phyloP scores from a whole-genome alignment of 129 eudicot genomes.

The Tanacetum coccineum region DNA sequence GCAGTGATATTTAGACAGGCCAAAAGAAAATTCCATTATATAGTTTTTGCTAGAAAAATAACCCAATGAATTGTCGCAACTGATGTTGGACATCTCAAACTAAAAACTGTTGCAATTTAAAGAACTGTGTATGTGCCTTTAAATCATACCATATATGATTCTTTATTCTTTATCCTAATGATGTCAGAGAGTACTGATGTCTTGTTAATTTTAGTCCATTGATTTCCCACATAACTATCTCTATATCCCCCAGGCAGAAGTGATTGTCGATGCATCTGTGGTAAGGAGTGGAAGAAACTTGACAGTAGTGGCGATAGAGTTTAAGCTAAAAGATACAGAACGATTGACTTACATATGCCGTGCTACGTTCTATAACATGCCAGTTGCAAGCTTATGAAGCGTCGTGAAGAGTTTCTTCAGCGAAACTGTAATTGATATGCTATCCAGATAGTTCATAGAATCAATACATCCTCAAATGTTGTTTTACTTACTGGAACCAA shows the following conservation, averaged over 20 bases:
- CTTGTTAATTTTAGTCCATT: not conserved
- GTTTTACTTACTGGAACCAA: not conserved
- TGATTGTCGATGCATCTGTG: constrained; percentile 62
- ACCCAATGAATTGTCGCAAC: not conserved
- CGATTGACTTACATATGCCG: constrained; percentile 50
- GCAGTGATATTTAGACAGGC: not conserved
- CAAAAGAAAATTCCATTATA: not conserved
- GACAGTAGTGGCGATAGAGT: no score
- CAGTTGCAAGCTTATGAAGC: constrained; percentile 53
- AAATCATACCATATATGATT: no score
- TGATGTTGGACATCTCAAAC: not conserved
- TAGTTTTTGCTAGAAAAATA: not conserved
- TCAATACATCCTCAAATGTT: not conserved
- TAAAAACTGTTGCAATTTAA: not conserved
- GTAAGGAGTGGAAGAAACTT: constrained; percentile 65
- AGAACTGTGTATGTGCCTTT: no score
- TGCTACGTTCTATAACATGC: constrained; percentile 77
- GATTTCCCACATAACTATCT: not conserved
- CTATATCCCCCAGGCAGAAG: constrained; percentile 45
- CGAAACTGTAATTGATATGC: constrained; percentile 2
- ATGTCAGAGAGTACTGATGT: not conserved
- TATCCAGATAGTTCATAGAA: not conserved
- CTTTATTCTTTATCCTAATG: not conserved
- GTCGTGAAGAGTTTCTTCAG: not conserved
- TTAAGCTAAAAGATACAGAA: constrained; percentile 44